Evolutionary conservation across 2,329 filamentous ascomycete species (phyloP), one percentile per base, ranked within the genome.

Genomic region (Penicillium sp.): DNA sequence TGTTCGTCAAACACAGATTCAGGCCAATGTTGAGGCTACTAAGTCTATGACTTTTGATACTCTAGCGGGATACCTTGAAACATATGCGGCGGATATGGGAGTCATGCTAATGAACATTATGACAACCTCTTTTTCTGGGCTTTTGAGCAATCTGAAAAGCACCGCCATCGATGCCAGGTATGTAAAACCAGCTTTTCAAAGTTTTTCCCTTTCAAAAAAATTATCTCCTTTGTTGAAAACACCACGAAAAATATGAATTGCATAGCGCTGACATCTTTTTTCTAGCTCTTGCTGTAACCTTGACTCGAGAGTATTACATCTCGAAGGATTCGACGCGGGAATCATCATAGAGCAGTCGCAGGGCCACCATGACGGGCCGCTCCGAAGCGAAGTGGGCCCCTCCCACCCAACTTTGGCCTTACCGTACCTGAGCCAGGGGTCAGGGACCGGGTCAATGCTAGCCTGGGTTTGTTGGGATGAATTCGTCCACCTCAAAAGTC

Each of bases 401-500:
- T 43, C 41, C 6, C 27, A 19, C 10, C 41, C 41, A 8, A 32
- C 18, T 30, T 19, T 43, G n/a, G 41, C 41, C 10, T 4, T 43
- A 18, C 41, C 41, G 1, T 43, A 43, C 27, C 27, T 43, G 27
- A 43, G 26, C 41, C 41, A 66, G 64, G 61, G 63, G 60, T 19
- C 64, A 58, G 58, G 58, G 18, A 50, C 35, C 6, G 65, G 65
- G 18, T 67, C 65, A 1, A 67, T 65, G 61, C 43, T 67, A 40
- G 65, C 65, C 26, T 67, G 64, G 64, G 64, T 66, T 6, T 67
- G 65, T 45, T 67, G 65, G 64, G 65, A 67, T 47, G 65, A 67
- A 52, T 67, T 67, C 48, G 64, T 67, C 30, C 62, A 65, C 36
- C 65, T 67, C 36, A 42, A 65, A 47, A 61, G 50, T 27, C 65